phyloP scores from a whole-genome alignment of 2,329 filamentous ascomycete species.

The Hypomyces perniciosus region DNA sequence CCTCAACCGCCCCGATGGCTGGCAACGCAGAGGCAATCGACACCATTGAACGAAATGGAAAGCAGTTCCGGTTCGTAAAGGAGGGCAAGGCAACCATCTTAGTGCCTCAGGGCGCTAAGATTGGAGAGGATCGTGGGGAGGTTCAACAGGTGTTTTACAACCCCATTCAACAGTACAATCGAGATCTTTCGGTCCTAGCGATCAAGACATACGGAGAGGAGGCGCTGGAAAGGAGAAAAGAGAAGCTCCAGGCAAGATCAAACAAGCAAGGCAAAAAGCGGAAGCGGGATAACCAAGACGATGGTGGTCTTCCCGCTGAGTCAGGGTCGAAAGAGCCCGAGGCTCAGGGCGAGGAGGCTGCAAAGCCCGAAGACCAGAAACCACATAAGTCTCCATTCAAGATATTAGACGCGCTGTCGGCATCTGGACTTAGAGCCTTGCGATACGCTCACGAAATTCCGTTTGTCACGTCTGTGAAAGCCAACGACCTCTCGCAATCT shows the following conservation, averaged over 20 bases:
- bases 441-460: conserved; percentile 90
- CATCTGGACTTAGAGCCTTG: conserved; percentile 83
- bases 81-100: conserved; percentile 55
- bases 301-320: conserved; percentile 17
- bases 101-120: conserved; percentile 41
- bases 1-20: conserved; percentile 14
- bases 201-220: conserved; percentile 85
- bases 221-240: conserved; percentile 39
- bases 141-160: conserved; percentile 93
- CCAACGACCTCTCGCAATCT: conserved; percentile 78
- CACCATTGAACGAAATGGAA: conserved; percentile 34
- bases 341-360: conserved; percentile 4
- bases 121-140: conserved; percentile 49
- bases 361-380: conserved; percentile 20
- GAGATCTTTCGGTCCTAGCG: conserved; percentile 85
- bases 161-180: conserved; percentile 97
- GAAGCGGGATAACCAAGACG: conserved; percentile 37
- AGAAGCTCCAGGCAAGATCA: conserved; percentile 35
- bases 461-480: conserved; percentile 72
- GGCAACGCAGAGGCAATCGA: conserved; percentile 15
- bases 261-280: conserved; percentile 40
- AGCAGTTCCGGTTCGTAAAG: conserved; percentile 45
- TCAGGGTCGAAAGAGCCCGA: not conserved
- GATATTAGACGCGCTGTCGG: conserved; percentile 93
- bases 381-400: conserved; percentile 51